These are phyloP conservation scores for Coniella vitis DNA, from an alignment of 2,329 filamentous ascomycete genomes.

Conservation along the genomic window DNA sequence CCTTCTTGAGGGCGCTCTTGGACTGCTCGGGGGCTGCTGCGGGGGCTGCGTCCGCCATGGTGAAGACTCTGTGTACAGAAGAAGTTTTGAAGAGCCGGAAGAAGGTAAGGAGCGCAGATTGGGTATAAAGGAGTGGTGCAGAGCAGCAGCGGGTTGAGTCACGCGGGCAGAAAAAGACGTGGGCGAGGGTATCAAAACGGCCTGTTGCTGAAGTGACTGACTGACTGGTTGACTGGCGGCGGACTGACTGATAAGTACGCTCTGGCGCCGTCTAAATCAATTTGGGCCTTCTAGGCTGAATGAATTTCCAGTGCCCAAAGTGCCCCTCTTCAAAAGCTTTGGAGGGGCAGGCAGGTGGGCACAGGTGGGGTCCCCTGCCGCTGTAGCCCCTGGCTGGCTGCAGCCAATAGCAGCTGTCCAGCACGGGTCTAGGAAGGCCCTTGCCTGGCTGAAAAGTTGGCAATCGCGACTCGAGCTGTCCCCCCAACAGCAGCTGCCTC, in stretches of 20 bases:
- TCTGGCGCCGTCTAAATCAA: not conserved
- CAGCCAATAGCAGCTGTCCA: conserved; percentile 1
- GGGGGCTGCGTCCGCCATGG: conserved; percentile 21
- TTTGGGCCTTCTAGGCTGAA: not conserved
- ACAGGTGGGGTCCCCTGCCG: conserved; percentile 1
- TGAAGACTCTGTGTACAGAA: conserved; percentile 11
- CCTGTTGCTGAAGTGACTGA: not conserved
- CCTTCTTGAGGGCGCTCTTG: conserved; percentile 60
- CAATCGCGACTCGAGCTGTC: not conserved
- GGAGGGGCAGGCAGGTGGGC: not conserved
- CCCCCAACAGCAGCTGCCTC: conserved; percentile 2
- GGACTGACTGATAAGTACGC: not conserved
- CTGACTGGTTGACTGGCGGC: not conserved
- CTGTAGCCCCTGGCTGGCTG: not conserved
- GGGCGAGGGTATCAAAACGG: not conserved
- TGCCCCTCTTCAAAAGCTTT: conserved; percentile 2
- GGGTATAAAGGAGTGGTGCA: not conserved
- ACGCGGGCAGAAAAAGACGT: not conserved
- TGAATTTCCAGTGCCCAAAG: not conserved
- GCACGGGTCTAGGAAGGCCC: conserved; percentile 1
- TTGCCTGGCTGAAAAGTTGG: conserved; percentile 9
- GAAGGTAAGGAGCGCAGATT: not conserved
- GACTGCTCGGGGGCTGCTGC: conserved; percentile 33
- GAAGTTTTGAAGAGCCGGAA: not conserved
- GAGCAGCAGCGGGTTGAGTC: conserved; percentile 2